phyloP scores from a whole-genome alignment of 495 filamentous ascomycete species.

The Cladorrhinum samala region DNA sequence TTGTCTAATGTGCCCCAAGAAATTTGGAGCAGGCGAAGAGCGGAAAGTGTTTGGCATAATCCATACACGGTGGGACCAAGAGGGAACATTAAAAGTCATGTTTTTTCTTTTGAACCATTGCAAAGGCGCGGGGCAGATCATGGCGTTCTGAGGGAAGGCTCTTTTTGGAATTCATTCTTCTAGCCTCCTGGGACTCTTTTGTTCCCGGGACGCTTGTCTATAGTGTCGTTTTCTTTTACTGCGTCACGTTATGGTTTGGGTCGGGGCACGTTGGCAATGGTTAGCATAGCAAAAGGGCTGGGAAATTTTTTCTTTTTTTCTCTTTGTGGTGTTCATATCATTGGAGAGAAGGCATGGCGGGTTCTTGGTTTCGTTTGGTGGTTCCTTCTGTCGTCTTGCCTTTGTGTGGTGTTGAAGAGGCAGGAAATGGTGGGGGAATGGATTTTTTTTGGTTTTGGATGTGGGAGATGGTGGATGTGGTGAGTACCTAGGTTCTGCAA shows the following conservation, averaged over 20 bases:
- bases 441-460: no score
- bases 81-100: neutral
- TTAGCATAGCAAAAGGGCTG: slow-evolving; percentile 18
- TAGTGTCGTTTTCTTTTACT: slow-evolving; percentile 1
- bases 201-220: neutral
- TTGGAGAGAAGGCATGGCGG: no score
- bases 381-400: no score
- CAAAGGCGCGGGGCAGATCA: neutral
- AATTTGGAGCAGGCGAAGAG: no score
- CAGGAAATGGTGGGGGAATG: no score
- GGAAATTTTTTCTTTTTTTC: slow-evolving; percentile 8
- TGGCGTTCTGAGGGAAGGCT: neutral
- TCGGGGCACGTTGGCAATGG: neutral
- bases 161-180: neutral
- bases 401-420: no score
- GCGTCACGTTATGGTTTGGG: neutral
- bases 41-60: no score
- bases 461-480: no score
- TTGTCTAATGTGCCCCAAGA: no score
- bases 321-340: neutral
- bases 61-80: no score
- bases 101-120: neutral
- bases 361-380: no score
- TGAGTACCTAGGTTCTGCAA: no score
- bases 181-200: neutral